Conservation (phyloP, 805 yeast genomes). For the Suhomyces sp. region DNA sequence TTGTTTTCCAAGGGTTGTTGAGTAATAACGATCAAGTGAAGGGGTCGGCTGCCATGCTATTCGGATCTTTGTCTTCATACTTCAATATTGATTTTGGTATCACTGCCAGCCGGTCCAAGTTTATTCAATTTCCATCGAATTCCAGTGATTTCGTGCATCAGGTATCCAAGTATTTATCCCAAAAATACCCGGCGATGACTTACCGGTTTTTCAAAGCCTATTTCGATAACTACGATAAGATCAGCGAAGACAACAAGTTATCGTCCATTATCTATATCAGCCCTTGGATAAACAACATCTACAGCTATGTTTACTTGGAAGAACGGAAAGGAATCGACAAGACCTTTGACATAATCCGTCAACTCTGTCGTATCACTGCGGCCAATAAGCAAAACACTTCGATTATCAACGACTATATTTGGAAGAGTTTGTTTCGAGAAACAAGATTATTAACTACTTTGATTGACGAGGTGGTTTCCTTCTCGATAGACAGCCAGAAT, state of each 20-base stretch:
- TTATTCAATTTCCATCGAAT: conserved; percentile 66
- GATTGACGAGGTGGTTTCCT: conserved; percentile 71
- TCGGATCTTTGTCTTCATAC: conserved; percentile 59
- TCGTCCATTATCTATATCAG: conserved; percentile 52
- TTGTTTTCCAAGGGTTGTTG: conserved; percentile 67
- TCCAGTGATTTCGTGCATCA: conserved; percentile 58
- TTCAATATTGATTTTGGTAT: conserved; percentile 62
- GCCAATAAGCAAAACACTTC: conserved; percentile 47
- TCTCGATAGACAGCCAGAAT: conserved; percentile 74
- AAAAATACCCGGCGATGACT: conserved; percentile 56
- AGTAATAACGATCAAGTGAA: conserved; percentile 57
- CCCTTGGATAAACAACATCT: conserved; percentile 75
- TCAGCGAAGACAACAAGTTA: conserved; percentile 33
- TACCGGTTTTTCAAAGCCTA: conserved; percentile 56
- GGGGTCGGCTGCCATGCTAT: conserved; percentile 57
- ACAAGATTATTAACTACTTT: conserved; percentile 55
- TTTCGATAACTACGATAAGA: conserved; percentile 40
- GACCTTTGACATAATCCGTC: conserved; percentile 58
- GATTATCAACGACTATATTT: conserved; percentile 56
- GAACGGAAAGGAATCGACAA: conserved; percentile 59
- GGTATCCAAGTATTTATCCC: conserved; percentile 57
- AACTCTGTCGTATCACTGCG: conserved; percentile 58
- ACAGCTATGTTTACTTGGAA: conserved; percentile 53
- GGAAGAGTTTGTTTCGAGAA: conserved; percentile 66
- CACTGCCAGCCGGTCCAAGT: conserved; percentile 51